Conservation (phyloP, 2,329 filamentous ascomycete genomes). For the Colletotrichum australisinense region DNA sequence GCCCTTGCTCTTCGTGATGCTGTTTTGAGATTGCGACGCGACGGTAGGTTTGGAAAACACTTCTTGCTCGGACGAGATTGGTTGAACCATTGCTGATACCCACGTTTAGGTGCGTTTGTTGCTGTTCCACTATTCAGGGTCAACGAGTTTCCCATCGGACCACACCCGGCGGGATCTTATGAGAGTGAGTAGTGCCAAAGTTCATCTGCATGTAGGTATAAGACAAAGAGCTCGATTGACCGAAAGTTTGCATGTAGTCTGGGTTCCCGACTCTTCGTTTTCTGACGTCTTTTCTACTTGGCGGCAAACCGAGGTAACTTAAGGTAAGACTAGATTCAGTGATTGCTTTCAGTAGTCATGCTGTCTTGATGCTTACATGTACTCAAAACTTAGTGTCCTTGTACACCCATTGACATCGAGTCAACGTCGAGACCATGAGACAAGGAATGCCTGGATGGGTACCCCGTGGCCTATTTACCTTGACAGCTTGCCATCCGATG, state of each 20-base stretch:
- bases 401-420: constrained; percentile 45
- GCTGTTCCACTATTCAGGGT: constrained; percentile 46
- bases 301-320: constrained; percentile 45
- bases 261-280: constrained; percentile 49
- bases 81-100: background rate
- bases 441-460: constrained; percentile 47
- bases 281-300: constrained; percentile 49
- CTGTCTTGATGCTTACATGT: background rate
- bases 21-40: constrained; percentile 45
- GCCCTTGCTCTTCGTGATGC: constrained; percentile 47
- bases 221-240: background rate
- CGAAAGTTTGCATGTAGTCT: constrained; percentile 36
- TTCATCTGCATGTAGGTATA: no score
- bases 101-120: constrained; percentile 44
- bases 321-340: constrained; percentile 36
- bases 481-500: constrained; percentile 41
- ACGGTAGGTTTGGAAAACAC: constrained; percentile 38
- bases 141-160: constrained; percentile 46
- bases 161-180: constrained; percentile 48
- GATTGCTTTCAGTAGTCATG: background rate
- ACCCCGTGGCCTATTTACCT: constrained; percentile 48
- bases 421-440: constrained; percentile 46
- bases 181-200: constrained; percentile 42
- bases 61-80: rapidly evolving
- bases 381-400: constrained; percentile 40